Evolutionary conservation across 192 early-diverging fungal species (phyloP), one percentile per base, ranked within the genome.

Genomic region (Jimgerdemannia lactiflua): DNA sequence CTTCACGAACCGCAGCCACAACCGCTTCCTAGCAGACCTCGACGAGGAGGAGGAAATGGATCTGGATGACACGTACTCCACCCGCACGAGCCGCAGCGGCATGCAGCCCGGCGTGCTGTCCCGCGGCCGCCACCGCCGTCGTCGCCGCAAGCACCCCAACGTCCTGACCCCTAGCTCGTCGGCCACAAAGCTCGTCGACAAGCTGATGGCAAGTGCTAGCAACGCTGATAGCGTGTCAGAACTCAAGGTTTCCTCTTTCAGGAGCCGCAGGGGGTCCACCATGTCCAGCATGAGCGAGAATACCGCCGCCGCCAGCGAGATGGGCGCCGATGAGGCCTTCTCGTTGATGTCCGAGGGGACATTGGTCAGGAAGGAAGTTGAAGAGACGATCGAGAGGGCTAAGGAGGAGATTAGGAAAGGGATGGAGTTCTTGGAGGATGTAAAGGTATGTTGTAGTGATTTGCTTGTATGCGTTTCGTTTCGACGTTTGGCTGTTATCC

Each of bases 311-410:
- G 67, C 64, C 20, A 73, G 72, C 72, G 67, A 64, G 3, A 40
- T 66, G 49, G 49, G 49, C 14, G 49, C 8, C 6, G 49, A 59
- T 6, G 49, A 59, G 49, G 49, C 6, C 8, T 59, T 59, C 14
- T 59, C 49, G 49, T 59, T 14, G 49, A 10, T 59, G 49, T 59
- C 14, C 8, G 49, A 59, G 49, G 49, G 71, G 70, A 69, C 69
- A 73, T 73, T 42, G 63, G 67, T 70, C 4, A 70, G 75, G 17
- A 66, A 41, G 18, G 80, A 75, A 67, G 74, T 82, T 69, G 78
- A 82, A 63, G 77, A 78, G 39, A 78, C 74, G 65, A 82, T 82
- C 54, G 80, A 76, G 14, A 78, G 76, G 54, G 80, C 77, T 9
- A 54, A 75, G 40, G 77, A 69, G 4, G 80, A 82, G 64, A 82